Conservation (phyloP, 2,329 filamentous ascomycete species). For the Didymella segeticola region DNA sequence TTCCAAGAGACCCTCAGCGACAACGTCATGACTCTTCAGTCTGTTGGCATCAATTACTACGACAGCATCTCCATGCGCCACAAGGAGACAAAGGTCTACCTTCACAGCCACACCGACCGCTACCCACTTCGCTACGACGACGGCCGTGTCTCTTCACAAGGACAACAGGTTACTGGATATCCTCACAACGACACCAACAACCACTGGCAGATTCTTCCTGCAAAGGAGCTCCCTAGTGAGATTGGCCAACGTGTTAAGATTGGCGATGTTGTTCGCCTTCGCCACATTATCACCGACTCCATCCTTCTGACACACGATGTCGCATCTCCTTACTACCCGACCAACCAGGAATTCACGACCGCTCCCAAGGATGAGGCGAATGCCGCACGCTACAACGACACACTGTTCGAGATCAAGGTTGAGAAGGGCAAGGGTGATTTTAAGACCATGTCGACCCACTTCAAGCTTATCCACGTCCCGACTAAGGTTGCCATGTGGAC, state of each 20-base stretch:
- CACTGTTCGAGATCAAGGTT: slow-evolving; percentile 89
- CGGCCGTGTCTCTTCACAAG: slow-evolving; percentile 92
- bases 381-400: slow-evolving; percentile 81
- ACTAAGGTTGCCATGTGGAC: slow-evolving; percentile 99
- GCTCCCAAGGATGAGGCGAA: slow-evolving; percentile 74
- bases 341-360: slow-evolving; percentile 98
- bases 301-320: slow-evolving; percentile 94
- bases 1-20: slow-evolving; percentile 98
- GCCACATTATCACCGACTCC: slow-evolving; percentile 84
- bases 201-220: slow-evolving; percentile 90
- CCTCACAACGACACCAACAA: slow-evolving; percentile 99
- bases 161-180: slow-evolving; percentile 97
- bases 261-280: slow-evolving; percentile 84
- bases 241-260: slow-evolving; percentile 74
- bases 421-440: slow-evolving; percentile 86
- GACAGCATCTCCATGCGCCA: slow-evolving; percentile 87
- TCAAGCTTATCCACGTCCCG: slow-evolving; percentile 93
- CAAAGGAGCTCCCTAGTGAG: slow-evolving; percentile 57
- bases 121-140: slow-evolving; percentile 98
- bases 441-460: slow-evolving; percentile 88
- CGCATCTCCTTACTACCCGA: slow-evolving; percentile 93
- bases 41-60: slow-evolving; percentile 86
- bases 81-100: slow-evolving; percentile 96
- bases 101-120: slow-evolving; percentile 87
- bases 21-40: slow-evolving; percentile 88